Conservation (phyloP, 2,329 filamentous ascomycete genomes). For the Colletotrichum karsti region DNA sequence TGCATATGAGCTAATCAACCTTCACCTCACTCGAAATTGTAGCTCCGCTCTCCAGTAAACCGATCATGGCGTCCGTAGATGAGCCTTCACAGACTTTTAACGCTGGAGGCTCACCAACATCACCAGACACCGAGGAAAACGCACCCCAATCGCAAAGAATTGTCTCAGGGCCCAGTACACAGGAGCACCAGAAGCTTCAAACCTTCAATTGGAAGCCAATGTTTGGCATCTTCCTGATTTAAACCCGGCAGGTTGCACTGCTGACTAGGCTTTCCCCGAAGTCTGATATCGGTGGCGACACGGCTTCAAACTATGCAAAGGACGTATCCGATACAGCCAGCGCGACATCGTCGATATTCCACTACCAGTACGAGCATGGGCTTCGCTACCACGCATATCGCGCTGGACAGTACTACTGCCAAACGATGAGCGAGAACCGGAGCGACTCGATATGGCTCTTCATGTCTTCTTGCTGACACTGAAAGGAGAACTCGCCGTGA, state of each 20-base stretch:
- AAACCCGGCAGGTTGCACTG: background rate
- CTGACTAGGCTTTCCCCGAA: background rate
- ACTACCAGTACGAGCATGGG: constrained; percentile 49
- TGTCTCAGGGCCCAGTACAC: no score
- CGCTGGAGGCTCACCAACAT: background rate
- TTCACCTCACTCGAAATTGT: background rate
- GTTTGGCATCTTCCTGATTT: background rate
- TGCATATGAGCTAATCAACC: background rate
- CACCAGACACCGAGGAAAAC: no score
- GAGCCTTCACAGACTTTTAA: background rate
- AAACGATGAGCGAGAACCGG: constrained; percentile 52
- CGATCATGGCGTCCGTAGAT: background rate
- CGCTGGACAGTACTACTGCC: constrained; percentile 51
- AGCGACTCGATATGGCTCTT: constrained; percentile 49
- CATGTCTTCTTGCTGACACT: constrained; percentile 44
- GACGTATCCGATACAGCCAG: constrained; percentile 33
- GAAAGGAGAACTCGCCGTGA: constrained; percentile 43
- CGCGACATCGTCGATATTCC: constrained; percentile 42
- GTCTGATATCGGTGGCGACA: constrained; percentile 20
- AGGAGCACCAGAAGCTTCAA: background rate
- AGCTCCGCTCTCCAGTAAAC: background rate
- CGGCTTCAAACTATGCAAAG: constrained; percentile 31
- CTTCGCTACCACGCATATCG: constrained; percentile 57
- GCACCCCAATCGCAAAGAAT: no score
- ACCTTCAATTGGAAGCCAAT: background rate